Base-by-base conservation (phyloP, 768 basidiomycete genomes). In the Gyrodon lividus region DNA sequence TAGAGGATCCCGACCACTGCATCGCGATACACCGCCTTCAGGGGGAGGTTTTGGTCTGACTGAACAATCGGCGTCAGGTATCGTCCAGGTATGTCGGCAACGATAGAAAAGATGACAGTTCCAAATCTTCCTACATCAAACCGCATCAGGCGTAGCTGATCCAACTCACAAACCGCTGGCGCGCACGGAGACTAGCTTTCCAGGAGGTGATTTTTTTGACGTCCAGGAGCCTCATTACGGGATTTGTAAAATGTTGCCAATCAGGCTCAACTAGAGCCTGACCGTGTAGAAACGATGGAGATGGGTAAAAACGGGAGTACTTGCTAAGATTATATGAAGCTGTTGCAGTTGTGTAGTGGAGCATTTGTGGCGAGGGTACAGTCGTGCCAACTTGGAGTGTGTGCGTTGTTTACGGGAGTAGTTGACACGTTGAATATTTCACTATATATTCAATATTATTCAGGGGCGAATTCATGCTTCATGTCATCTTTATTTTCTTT, bases 231-330 rank as follows among this genome's bases (percentile, higher is more conserved):
- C 72, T 77, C 51, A 91, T 79, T 43, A 76, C 66, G 1, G 89
- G 87, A 58, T 90, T 88, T 17, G 78, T 78, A 59, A 84, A 89
- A 61, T 90, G 88, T 60, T 89, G 85, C 89, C 89, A 91, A 63
- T 88, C 86, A 2, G 73, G 60, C 30, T 74, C 67, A 16, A 33
- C 54, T 16, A 54, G 49, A 30, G 68, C 62, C 44, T 56, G 62
- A 24, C 49, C 44, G 44, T 48, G 54, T 12, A 43, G 38, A 17
- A 51, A 52, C 31, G 47, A 54, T 30, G 54, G 38, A 23, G 48
- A 53, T 24, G 81, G 77, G 60, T 85, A 83, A 22, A 84, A 83
- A 46, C 82, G 76, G 43, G 87, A 89, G 62, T 89, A 89, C 63
- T 87, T 88, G 48, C 65, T 61, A 23, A 88, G 72, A 13, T 72